Conservation (phyloP, 208 protist species). For the Wallacemonas sp. region DNA sequence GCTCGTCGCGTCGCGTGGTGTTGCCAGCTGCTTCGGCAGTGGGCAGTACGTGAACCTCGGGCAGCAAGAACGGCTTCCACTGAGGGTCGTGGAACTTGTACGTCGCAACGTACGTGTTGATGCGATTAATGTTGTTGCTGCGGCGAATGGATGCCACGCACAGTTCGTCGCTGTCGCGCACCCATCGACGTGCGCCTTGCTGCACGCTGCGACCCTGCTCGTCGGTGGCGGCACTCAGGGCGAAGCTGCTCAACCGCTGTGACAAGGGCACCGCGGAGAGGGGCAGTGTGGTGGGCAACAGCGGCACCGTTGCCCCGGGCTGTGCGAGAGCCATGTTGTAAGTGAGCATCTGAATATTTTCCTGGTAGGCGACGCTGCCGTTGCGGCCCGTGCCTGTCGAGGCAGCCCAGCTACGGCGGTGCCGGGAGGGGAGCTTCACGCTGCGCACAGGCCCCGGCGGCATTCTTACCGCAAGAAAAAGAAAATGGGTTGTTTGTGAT, state of each 20-base stretch:
- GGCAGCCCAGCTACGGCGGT: not conserved
- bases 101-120: conserved; percentile 83
- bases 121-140: conserved; percentile 72
- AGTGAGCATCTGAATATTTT: conserved; percentile 50
- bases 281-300: conserved; percentile 21
- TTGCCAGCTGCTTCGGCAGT: not conserved
- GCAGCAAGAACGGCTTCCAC: conserved; percentile 77
- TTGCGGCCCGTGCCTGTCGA: not conserved
- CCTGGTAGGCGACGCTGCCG: conserved; percentile 10
- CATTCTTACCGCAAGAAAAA: conserved; percentile 4
- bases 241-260: conserved; percentile 5
- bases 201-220: conserved; percentile 7
- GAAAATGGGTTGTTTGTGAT: not conserved
- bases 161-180: conserved; percentile 80
- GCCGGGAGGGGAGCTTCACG: not conserved
- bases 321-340: conserved; percentile 76
- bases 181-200: conserved; percentile 59
- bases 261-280: not conserved
- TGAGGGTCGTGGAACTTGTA: conserved; percentile 89
- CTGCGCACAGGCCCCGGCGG: not conserved
- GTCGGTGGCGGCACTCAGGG: conserved; percentile 1
- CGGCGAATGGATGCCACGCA: conserved; percentile 74
- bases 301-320: conserved; percentile 48
- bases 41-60: conserved; percentile 51
- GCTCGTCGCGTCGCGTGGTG: not conserved